Evolutionary conservation across 352 stramenopile species (phyloP), one percentile per base, ranked within the genome.

Genomic region (Phytophthora pinifolia): DNA sequence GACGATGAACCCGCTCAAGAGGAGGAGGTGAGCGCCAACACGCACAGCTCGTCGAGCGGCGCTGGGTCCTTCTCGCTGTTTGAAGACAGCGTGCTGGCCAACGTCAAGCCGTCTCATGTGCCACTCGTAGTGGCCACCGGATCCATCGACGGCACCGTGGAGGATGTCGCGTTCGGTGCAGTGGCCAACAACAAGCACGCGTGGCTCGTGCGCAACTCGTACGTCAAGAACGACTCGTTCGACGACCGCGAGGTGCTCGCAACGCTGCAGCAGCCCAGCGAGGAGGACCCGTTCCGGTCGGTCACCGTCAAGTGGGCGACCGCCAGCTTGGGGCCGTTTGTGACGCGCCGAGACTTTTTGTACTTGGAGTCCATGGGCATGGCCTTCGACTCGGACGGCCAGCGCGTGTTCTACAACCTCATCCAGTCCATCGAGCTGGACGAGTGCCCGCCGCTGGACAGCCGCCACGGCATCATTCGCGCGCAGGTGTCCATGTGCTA

Each of bases 401-500:
- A 74, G 15, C 50, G 35, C 6, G 50, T 76, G 12, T 73, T 74
- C 35, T 80, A 83, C 54, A 67, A 59, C 20, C 47, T 80, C 17
- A 67, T 74, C 35, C 67, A 80, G 32, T 76, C 67, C 15, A 67
- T 74, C 15, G 64, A 70, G 14, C 32, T 79, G 20, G 55, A 62
- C 14, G 55, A 57, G 3, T 67, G 42, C 14, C 50, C 49, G 9
- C 42, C 47, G 2, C 34, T 64, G 10, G 41, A 64, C 9, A 51
- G 29, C 7, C 15, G 42, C 30, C 44, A 56, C 38, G 54, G 61
- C 17, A 61, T 85, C 34, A 62, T 79, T 10, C 73, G 78, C n/a
- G 54, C 60, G n/a, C 55, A 69, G 2, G 18, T 63, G 2, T 85
- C 73, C 3, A 64, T 76, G 6, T 86, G 75, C 61, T 84, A 75